A percentile compares a stretch with the other conserved stretches of the same genome.
phyloP scores from a whole-genome alignment of 495 filamentous ascomycete genomes.

The Penicilliopsis zonata region DNA sequence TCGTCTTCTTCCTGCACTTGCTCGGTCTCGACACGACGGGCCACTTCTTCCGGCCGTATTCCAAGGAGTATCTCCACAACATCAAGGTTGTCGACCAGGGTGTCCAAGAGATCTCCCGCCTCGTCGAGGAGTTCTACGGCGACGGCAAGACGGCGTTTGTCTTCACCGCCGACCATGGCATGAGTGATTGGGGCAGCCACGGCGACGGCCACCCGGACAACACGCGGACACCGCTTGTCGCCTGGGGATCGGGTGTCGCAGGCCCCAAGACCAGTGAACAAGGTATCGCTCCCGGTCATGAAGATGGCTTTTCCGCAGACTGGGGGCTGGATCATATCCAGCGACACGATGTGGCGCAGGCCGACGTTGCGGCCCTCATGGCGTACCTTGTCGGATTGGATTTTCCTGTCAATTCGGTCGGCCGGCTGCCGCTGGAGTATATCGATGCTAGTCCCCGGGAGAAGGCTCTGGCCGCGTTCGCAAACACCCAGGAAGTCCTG shows the following conservation, averaged over 20 bases:
- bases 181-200: conserved; percentile 98
- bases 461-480: conserved; percentile 76
- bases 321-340: conserved; percentile 74
- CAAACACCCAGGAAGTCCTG: conserved; percentile 78
- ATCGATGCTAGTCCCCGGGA: conserved; percentile 55
- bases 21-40: conserved; percentile 93
- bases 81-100: conserved; percentile 91
- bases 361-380: conserved; percentile 94
- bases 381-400: conserved; percentile 83
- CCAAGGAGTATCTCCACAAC: conserved; percentile 87
- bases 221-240: conserved; percentile 85
- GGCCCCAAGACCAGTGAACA: conserved; percentile 47
- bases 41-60: conserved; percentile 82
- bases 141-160: conserved; percentile 90
- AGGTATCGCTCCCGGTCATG: conserved; percentile 59
- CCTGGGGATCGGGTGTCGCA: conserved; percentile 88
- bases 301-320: conserved; percentile 83
- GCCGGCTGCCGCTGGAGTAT: conserved; percentile 79
- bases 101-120: conserved; percentile 63
- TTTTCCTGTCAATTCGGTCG: conserved; percentile 94
- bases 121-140: conserved; percentile 83
- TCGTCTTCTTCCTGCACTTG: conserved; percentile 94
- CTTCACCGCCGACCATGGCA: conserved; percentile 97
- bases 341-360: conserved; percentile 85
- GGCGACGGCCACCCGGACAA: conserved; percentile 98